phyloP scores from a whole-genome alignment of 202 grass and related monocot genomes.

The Zoysia matrella region DNA sequence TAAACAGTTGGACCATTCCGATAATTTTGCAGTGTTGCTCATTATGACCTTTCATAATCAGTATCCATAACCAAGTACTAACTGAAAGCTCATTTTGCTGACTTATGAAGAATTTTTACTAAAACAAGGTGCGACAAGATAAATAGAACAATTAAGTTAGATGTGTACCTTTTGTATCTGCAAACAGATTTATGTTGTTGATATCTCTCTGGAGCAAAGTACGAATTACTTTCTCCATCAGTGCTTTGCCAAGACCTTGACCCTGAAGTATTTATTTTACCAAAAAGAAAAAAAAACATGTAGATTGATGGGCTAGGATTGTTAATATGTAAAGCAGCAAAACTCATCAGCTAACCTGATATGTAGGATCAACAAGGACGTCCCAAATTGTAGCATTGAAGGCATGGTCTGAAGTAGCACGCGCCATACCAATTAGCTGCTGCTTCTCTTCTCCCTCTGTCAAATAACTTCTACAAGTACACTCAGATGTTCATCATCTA shows the following conservation, averaged over 20 bases:
- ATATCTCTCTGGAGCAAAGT: conserved; percentile 91
- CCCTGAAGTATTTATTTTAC: conserved; percentile 56
- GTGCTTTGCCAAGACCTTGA: conserved; percentile 94
- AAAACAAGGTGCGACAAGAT: neutral
- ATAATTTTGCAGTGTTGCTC: neutral
- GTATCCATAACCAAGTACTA: neutral
- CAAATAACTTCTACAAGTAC: conserved; percentile 98
- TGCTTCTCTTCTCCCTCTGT: conserved; percentile 86
- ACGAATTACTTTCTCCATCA: conserved; percentile 84
- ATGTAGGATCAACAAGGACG: conserved; percentile 94
- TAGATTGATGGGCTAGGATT: neutral
- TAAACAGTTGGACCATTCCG: neutral
- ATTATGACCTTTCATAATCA: neutral
- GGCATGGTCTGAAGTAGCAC: conserved; percentile 96
- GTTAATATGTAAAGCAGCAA: neutral
- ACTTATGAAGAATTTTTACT: neutral
- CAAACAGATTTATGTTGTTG: conserved; percentile 90
- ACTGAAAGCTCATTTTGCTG: neutral
- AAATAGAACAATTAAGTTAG: neutral
- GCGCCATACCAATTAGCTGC: conserved; percentile 89
- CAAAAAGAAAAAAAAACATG: neutral
- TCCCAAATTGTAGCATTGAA: conserved; percentile 99
- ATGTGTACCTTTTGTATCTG: conserved; percentile 84
- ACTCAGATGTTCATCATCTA: conserved; percentile 91
- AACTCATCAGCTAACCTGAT: conserved; percentile 58